Evolutionary conservation across 1,284 basidiomycete species (phyloP).

Genomic region (Grifola frondosa): DNA sequence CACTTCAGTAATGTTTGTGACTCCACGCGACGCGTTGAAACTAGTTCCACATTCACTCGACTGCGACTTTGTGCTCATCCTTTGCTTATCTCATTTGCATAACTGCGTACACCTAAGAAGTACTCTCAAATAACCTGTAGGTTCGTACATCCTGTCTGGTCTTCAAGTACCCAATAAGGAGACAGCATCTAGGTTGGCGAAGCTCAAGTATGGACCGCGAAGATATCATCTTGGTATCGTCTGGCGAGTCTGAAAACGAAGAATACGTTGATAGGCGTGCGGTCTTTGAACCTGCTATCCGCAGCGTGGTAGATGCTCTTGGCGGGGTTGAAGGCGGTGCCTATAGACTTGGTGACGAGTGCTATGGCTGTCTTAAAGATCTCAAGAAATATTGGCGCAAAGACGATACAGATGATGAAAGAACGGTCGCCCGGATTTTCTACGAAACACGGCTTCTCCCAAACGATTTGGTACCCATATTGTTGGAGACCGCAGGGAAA

Average conservation of each 20-base stretch:
- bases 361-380: constrained; percentile 84
- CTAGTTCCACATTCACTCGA: too few species aligned
- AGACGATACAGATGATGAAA: constrained; percentile 92
- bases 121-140: too few species aligned
- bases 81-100: too few species aligned
- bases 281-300: constrained; percentile 65
- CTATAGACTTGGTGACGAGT: constrained; percentile 85
- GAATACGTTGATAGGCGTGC: constrained; percentile 41
- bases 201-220: constrained; percentile 32
- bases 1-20: constrained; percentile 1
- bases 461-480: constrained; percentile 82
- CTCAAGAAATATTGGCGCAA: constrained; percentile 93
- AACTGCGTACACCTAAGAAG: too few species aligned
- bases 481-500: constrained; percentile 76
- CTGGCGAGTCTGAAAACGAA: constrained; percentile 34
- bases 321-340: constrained; percentile 67
- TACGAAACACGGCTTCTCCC: constrained; percentile 79
- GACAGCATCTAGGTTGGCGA: too few species aligned
- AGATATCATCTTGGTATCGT: constrained; percentile 39
- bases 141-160: too few species aligned
- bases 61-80: too few species aligned
- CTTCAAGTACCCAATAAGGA: too few species aligned
- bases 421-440: constrained; percentile 90
- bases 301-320: constrained; percentile 71
- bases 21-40: background rate